Conservation (phyloP, 495 filamentous ascomycete species). For the Venustampulla echinocandica region DNA sequence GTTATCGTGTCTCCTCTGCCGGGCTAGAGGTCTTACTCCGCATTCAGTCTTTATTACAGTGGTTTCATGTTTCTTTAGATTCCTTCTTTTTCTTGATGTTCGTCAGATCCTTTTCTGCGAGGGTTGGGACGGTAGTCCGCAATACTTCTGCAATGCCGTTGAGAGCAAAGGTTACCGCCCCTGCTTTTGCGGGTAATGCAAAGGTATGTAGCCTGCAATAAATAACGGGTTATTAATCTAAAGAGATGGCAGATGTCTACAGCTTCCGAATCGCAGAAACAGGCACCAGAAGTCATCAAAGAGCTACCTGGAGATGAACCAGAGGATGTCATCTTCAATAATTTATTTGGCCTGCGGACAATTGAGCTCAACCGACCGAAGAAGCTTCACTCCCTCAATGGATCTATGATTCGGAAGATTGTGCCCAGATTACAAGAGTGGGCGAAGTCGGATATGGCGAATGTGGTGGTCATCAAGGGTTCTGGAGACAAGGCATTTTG, state of each 20-base stretch:
- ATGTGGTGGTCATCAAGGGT: conserved; percentile 87
- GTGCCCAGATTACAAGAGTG: conserved; percentile 80
- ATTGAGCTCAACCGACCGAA: conserved; percentile 89
- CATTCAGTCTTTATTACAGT: neutral
- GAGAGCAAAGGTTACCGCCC: conserved; percentile 68
- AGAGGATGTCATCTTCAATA: conserved; percentile 87
- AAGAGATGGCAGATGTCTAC: conserved; percentile 17
- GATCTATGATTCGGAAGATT: conserved; percentile 91
- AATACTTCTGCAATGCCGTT: conserved; percentile 63
- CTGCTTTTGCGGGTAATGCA: conserved; percentile 41
- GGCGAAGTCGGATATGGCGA: conserved; percentile 87
- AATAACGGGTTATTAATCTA: neutral
- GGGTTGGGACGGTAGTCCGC: conserved; percentile 7
- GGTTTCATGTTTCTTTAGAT: conserved; percentile 1
- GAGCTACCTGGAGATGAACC: conserved; percentile 60
- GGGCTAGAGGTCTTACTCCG: no score
- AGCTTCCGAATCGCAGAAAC: conserved; percentile 1
- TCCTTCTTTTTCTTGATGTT: conserved; percentile 23
- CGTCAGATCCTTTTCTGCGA: conserved; percentile 17
- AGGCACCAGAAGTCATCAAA: conserved; percentile 33
- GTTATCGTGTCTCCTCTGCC: conserved; percentile 5
- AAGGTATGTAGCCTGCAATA: conserved; percentile 29
- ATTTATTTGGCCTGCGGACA: conserved; percentile 77
- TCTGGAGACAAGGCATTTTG: conserved; percentile 79
- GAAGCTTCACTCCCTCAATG: conserved; percentile 85